phyloP scores from a whole-genome alignment of 2,329 filamentous ascomycete species.

The Botrytis tulipae region DNA sequence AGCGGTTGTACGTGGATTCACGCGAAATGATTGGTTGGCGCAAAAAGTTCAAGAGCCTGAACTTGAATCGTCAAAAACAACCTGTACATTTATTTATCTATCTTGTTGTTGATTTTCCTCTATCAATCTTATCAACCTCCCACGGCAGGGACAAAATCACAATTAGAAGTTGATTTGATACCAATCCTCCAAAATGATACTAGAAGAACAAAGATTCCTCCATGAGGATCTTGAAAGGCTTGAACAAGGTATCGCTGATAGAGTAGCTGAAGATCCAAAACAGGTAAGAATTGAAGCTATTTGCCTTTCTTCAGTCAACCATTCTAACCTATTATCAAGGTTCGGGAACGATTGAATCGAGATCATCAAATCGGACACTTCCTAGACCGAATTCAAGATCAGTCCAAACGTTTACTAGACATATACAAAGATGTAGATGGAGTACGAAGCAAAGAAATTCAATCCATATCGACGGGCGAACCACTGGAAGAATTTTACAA shows the following conservation, averaged over 20 bases:
- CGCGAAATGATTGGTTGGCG: slow-evolving; percentile 31
- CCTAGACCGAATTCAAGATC: slow-evolving; percentile 80
- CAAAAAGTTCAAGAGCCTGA: slow-evolving; percentile 21
- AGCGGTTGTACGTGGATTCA: slow-evolving; percentile 12
- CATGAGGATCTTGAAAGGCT: slow-evolving; percentile 96
- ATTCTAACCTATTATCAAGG: slow-evolving; percentile 49
- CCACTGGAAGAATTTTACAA: slow-evolving; percentile 90
- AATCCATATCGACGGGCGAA: slow-evolving; percentile 79
- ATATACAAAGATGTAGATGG: slow-evolving; percentile 82
- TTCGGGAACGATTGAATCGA: slow-evolving; percentile 82
- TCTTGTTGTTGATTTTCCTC: not conserved
- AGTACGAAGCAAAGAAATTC: slow-evolving; percentile 73
- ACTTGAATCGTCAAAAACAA: slow-evolving; percentile 12
- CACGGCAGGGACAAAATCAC: not conserved
- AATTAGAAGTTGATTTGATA: not conserved
- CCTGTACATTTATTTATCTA: not conserved
- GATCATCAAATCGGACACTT: slow-evolving; percentile 92
- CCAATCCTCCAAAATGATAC: slow-evolving; percentile 56
- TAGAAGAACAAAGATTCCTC: slow-evolving; percentile 91
- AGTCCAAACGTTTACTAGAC: slow-evolving; percentile 75
- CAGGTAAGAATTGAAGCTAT: slow-evolving; percentile 56
- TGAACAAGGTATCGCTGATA: slow-evolving; percentile 89
- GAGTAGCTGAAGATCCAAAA: slow-evolving; percentile 82
- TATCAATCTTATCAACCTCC: not conserved
- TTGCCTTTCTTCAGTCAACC: not conserved